Conservation (phyloP, 179 eudicot genomes). For the Beta corolliflora region DNA sequence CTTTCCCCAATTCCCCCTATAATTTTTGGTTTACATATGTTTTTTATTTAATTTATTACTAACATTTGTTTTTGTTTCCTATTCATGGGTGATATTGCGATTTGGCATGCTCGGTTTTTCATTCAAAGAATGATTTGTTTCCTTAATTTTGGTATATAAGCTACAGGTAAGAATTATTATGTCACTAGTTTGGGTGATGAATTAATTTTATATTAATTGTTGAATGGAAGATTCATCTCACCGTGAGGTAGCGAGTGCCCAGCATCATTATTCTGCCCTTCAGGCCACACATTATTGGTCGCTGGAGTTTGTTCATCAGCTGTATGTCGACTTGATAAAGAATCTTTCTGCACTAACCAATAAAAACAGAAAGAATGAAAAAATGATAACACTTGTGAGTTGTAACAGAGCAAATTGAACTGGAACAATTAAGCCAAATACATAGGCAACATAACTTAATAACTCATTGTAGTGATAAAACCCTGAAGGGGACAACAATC, state of each 20-base stretch:
- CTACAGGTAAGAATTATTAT: no score
- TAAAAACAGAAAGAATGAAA: neutral
- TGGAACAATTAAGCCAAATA: neutral
- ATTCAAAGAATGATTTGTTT: no score
- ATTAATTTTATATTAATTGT: neutral
- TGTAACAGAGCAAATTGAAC: neutral
- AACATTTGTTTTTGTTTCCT: no score
- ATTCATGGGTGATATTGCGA: no score
- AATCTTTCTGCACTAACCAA: slow-evolving; percentile 46
- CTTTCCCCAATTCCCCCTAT: no score
- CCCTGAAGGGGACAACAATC: neutral
- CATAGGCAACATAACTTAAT: neutral
- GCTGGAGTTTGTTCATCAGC: slow-evolving; percentile 35
- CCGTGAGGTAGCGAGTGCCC: slow-evolving; percentile 28
- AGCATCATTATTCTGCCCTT: slow-evolving; percentile 33
- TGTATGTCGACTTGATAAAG: slow-evolving; percentile 31
- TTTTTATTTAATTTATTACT: no score
- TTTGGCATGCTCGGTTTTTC: no score
- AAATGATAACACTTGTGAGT: neutral
- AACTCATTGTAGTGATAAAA: neutral
- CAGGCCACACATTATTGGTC: slow-evolving; percentile 32
- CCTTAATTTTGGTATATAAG: no score
- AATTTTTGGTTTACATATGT: no score
- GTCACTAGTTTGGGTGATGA: neutral
- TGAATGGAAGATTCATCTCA: slow-evolving; percentile 34